Base-by-base conservation (phyloP, 1,284 basidiomycete genomes). In the Veloboletus limbatus region DNA sequence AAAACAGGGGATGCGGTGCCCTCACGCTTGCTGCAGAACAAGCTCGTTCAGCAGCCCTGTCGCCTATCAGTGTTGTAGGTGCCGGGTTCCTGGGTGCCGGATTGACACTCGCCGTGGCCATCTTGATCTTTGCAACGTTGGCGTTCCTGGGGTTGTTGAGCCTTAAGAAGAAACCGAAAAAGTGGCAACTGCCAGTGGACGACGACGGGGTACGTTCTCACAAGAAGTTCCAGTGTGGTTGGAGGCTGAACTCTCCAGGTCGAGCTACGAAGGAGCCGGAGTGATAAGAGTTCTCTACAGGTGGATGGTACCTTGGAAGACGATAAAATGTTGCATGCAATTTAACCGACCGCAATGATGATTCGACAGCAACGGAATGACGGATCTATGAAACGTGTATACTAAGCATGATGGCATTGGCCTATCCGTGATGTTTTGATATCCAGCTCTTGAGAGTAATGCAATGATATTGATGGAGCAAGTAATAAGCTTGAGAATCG, bases 11-110 rank as follows among this genome's bases (percentile, higher is more conserved):
- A 14, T 85, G 83, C 48, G 75, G 60, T 18, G 73, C 71, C 11
- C 64, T 83, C 36, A 55, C 67, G 10, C 57, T 68, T 16, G 71
- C 72, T 17, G 64, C 70, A 8, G 51, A 68, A 7, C 56, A 67
- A 47, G 67, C 54, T 8, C 54, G 37, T 8, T 53, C 58, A 4
- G 59, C 56, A 16, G 62, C 63, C 18, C 65, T 69, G 40, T 68
- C 74, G 27, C 65, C 52, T 30, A 75, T 82, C 54, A 74, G 70
- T 52, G 75, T 72, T 0, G 73, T 82, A 9, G 82, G 78, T 13
- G 81, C 82, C 24, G 82, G 82, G 1, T 81, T 83, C 65, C 63
- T 85, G 9, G 83, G 83, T 21, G 83, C 83, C 1, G 78, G 79
- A 6, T 55, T 85, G 50, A 76, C 77, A 22, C 56, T 79, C 22